These are phyloP conservation scores for Coemansia sp. DNA, from an alignment of 192 early-diverging fungal species.

Conservation along the genomic window DNA sequence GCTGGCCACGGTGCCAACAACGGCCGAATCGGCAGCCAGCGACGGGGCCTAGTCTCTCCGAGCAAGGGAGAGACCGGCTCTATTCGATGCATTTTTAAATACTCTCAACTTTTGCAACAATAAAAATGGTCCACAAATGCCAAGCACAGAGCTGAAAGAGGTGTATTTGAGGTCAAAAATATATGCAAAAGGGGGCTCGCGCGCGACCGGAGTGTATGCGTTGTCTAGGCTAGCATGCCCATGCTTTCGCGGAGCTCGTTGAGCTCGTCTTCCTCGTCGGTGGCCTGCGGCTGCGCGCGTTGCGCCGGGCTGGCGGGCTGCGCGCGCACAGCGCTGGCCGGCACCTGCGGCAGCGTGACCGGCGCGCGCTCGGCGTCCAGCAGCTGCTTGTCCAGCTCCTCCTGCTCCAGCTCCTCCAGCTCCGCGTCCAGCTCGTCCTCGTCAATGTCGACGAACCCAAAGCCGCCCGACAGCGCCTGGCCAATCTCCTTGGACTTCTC, in stretches of 20 bases:
- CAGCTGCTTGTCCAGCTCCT: constrained; percentile 82
- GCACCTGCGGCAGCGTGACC: constrained; percentile 61
- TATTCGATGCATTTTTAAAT: neutral
- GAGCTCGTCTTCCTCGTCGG: constrained; percentile 7
- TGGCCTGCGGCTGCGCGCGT: neutral
- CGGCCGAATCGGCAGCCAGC: neutral
- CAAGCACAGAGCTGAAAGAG: too few relatives aligned
- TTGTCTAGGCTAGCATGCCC: constrained; percentile 39
- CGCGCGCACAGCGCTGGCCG: neutral
- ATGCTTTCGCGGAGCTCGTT: constrained; percentile 44
- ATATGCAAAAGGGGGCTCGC: constrained; percentile 5
- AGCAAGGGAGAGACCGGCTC: neutral
- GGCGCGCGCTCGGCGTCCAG: constrained; percentile 66
- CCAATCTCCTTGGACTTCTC: constrained; percentile 92
- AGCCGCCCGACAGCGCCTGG: constrained; percentile 83
- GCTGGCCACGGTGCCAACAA: constrained; percentile 3
- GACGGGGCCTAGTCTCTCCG: too few relatives aligned
- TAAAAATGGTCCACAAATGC: neutral
- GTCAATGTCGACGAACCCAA: constrained; percentile 83
- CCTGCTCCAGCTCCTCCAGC: constrained; percentile 90
- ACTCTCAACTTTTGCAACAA: neutral
- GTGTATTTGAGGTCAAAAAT: too few relatives aligned
- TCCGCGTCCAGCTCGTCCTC: constrained; percentile 90
- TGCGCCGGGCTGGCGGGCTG: neutral
- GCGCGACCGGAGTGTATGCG: too few relatives aligned